These are phyloP conservation scores for Penicillium lividum DNA, from an alignment of 495 filamentous ascomycete genomes.

Conservation along the genomic window DNA sequence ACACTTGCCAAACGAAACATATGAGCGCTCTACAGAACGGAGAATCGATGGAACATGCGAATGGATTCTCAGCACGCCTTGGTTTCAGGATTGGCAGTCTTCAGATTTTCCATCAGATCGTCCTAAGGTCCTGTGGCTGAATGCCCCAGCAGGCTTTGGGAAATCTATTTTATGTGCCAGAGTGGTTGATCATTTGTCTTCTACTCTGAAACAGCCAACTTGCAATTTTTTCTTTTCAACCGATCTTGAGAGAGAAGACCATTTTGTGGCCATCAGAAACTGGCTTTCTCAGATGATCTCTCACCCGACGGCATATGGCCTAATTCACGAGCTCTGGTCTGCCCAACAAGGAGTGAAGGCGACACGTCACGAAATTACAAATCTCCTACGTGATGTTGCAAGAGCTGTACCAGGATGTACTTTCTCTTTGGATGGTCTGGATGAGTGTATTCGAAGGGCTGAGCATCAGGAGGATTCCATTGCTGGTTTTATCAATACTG, in stretches of 20 bases:
- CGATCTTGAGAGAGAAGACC: constrained; percentile 3
- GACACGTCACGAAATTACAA: background rate
- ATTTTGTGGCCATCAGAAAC: constrained; percentile 1
- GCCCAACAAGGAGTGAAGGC: background rate
- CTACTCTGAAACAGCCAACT: background rate
- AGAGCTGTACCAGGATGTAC: background rate
- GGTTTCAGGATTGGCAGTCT: background rate
- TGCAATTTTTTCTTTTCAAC: constrained; percentile 7
- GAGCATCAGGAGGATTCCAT: background rate
- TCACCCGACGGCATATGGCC: background rate
- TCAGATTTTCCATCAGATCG: background rate
- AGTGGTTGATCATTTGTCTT: constrained; percentile 2
- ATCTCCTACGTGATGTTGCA: background rate
- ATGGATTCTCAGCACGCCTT: background rate
- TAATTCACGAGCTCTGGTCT: background rate
- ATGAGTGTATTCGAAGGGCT: constrained; percentile 3
- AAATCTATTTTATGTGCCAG: constrained; percentile 8
- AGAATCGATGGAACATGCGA: constrained; percentile 2
- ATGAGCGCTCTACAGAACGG: background rate
- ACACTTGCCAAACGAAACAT: background rate
- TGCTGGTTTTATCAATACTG: background rate
- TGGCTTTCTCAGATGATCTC: constrained; percentile 6
- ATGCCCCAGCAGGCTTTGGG: constrained; percentile 10
- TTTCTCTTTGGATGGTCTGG: constrained; percentile 8
- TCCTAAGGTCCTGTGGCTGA: constrained; percentile 6